A percentile compares a stretch with the other conserved stretches of the same genome.
Conservation (phyloP, 169 alveolate genomes). For the Plasmodium ovale region DNA sequence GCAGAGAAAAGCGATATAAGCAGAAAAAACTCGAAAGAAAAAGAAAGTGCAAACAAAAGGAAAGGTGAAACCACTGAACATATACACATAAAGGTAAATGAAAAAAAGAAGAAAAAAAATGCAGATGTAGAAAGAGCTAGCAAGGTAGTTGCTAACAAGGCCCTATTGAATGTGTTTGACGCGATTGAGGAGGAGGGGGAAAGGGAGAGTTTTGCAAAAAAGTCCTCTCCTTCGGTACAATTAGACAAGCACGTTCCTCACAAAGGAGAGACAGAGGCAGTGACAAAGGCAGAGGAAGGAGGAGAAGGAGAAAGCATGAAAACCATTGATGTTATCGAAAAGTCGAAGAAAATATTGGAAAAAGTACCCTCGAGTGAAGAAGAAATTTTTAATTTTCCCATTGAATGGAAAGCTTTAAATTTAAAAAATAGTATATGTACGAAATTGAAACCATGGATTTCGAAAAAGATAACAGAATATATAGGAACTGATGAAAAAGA, state of each 20-base stretch:
- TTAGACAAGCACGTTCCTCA: slow-evolving; percentile 51
- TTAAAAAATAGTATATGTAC: slow-evolving; percentile 74
- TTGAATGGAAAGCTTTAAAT: slow-evolving; percentile 83
- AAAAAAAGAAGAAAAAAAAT: slow-evolving; percentile 28
- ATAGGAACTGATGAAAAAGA: slow-evolving; percentile 90
- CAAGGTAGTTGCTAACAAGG: not conserved
- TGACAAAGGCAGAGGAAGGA: slow-evolving; percentile 1
- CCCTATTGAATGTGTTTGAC: slow-evolving; percentile 11
- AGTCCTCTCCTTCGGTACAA: slow-evolving; percentile 38
- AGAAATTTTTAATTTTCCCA: slow-evolving; percentile 79
- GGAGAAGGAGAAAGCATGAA: slow-evolving; percentile 21
- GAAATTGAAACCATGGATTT: slow-evolving; percentile 87
- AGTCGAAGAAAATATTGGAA: slow-evolving; percentile 51
- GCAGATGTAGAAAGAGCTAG: not conserved
- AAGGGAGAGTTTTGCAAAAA: slow-evolving; percentile 11
- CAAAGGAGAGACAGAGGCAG: slow-evolving; percentile 9
- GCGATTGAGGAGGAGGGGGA: slow-evolving; percentile 68
- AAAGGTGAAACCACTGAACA: slow-evolving; percentile 10
- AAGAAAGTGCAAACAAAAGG: slow-evolving; percentile 3
- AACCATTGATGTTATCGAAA: slow-evolving; percentile 13
- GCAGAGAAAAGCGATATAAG: no score
- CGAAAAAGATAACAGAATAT: slow-evolving; percentile 83
- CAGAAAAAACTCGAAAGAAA: no score
- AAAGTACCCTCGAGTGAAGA: slow-evolving; percentile 78
- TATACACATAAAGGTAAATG: slow-evolving; percentile 34